Evolutionary conservation across 2,329 filamentous ascomycete genomes (phyloP).

Genomic region (Truncatella angustata): DNA sequence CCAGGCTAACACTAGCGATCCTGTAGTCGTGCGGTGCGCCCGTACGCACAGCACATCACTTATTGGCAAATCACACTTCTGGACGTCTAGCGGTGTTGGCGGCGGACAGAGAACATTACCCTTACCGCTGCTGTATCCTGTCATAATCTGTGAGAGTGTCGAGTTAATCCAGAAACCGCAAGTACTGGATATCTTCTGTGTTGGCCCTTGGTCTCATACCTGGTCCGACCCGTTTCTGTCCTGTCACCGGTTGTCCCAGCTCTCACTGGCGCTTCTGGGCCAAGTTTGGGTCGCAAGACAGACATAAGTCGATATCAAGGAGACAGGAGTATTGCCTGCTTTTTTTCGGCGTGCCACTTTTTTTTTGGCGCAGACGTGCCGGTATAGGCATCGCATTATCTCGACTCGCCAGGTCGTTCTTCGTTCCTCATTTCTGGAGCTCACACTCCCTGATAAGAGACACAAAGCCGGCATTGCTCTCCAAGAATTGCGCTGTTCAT

Average conservation of each 20-base stretch:
- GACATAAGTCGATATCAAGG: constrained; percentile 5
- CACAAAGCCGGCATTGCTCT: background rate
- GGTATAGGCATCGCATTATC: too few species aligned
- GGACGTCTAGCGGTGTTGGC: background rate
- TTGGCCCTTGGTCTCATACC: background rate
- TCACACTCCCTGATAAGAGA: background rate
- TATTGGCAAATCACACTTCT: background rate
- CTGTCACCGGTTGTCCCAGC: background rate
- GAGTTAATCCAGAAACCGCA: background rate
- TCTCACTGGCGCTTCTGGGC: background rate
- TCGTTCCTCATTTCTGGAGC: background rate
- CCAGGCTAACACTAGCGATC: background rate
- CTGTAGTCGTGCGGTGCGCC: background rate
- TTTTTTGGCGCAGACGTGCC: background rate
- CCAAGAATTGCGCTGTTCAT: constrained; percentile 1
- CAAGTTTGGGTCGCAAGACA: background rate
- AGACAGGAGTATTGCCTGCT: background rate
- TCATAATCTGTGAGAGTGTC: constrained; percentile 5
- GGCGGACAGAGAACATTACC: background rate
- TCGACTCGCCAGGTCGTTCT: too few species aligned
- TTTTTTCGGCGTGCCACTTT: too few species aligned
- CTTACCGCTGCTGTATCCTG: background rate
- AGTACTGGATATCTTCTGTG: background rate
- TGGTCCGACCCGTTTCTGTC: background rate
- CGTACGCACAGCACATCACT: background rate